Percentiles rank a stretch among this genome's conserved stretches.
Conservation (phyloP, 2,329 filamentous ascomycete genomes). For the Amesomyces nigricolor region DNA sequence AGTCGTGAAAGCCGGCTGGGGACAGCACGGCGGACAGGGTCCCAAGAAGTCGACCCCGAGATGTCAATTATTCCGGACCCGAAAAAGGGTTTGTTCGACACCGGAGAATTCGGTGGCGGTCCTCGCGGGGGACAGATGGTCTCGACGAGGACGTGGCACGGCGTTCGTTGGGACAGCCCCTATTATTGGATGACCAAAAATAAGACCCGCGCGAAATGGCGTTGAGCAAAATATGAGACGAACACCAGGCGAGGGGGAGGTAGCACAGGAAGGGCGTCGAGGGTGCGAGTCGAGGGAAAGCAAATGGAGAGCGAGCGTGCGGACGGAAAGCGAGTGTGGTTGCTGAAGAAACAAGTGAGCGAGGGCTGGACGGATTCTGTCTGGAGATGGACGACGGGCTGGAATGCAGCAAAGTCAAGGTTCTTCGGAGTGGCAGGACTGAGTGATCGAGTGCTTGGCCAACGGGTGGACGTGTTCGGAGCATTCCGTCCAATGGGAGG, state of each 20-base stretch:
- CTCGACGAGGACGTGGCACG: slow-evolving; percentile 19
- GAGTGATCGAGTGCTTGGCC: slow-evolving; percentile 9
- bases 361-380: slow-evolving; percentile 6
- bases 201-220: slow-evolving; percentile 18
- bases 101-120: slow-evolving; percentile 21
- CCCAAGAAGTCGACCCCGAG: not conserved
- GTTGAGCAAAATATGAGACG: slow-evolving; percentile 12
- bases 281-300: not conserved
- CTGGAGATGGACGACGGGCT: slow-evolving; percentile 10
- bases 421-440: slow-evolving; percentile 13
- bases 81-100: slow-evolving; percentile 16
- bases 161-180: slow-evolving; percentile 20
- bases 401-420: slow-evolving; percentile 21
- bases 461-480: slow-evolving; percentile 13
- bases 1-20: not conserved
- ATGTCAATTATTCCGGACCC: not conserved
- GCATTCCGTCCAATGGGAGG: slow-evolving; percentile 20
- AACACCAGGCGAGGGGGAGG: slow-evolving; percentile 2
- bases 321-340: slow-evolving; percentile 20
- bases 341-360: slow-evolving; percentile 24
- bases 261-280: not conserved
- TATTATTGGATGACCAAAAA: slow-evolving; percentile 23
- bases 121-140: slow-evolving; percentile 11
- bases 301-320: slow-evolving; percentile 22
- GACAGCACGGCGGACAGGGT: not conserved